A percentile compares a stretch with the other conserved stretches of the same genome.
These are phyloP conservation scores for Isabelozyma pseudorhagii DNA, from an alignment of 805 yeast species.

Conservation along the genomic window DNA sequence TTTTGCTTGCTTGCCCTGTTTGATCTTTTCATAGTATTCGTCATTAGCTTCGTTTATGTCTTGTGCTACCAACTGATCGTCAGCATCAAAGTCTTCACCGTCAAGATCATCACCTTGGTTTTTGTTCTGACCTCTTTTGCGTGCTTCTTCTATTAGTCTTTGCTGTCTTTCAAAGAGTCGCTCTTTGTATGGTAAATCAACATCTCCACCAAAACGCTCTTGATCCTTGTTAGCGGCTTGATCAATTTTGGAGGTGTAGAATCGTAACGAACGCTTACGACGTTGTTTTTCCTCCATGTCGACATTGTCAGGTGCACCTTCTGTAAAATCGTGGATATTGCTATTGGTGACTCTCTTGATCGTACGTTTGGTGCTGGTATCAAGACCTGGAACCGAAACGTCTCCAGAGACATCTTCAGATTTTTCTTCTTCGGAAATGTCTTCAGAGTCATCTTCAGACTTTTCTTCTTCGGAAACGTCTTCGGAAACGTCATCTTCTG, in stretches of 20 bases:
- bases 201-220: constrained; percentile 64
- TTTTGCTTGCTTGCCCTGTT: constrained; percentile 43
- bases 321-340: constrained; percentile 55
- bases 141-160: constrained; percentile 81
- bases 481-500: constrained; percentile 8
- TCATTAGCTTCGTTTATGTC: constrained; percentile 46
- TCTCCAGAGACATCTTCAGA: constrained; percentile 10
- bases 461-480: constrained; percentile 9
- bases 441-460: constrained; percentile 10
- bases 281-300: constrained; percentile 84
- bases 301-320: constrained; percentile 65
- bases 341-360: constrained; percentile 34
- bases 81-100: constrained; percentile 45
- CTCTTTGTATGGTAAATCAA: constrained; percentile 88
- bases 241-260: constrained; percentile 95
- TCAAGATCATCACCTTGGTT: constrained; percentile 57
- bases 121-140: constrained; percentile 54
- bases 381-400: constrained; percentile 40
- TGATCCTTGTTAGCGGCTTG: constrained; percentile 62
- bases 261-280: constrained; percentile 79
- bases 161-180: constrained; percentile 88
- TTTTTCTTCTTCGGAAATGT: constrained; percentile 9
- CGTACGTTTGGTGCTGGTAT: constrained; percentile 50
- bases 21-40: constrained; percentile 57
- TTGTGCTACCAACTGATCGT: constrained; percentile 43